phyloP scores from a whole-genome alignment of 2,329 filamentous ascomycete species.

The Rutstroemia sp. region DNA sequence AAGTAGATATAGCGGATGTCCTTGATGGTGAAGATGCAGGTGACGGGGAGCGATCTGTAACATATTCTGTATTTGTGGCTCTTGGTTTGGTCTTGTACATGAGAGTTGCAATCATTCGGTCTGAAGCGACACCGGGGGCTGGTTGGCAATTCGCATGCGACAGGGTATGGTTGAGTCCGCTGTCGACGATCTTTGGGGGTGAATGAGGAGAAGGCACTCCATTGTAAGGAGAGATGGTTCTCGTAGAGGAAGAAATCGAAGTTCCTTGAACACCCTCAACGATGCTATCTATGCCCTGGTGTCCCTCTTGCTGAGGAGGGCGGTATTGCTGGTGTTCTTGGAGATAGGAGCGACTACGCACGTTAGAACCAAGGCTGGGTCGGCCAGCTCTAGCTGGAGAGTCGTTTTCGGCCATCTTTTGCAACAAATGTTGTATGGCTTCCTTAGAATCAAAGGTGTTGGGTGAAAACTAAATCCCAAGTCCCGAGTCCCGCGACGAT shows the following conservation, averaged over 20 bases:
- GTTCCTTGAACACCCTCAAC: slow-evolving; percentile 46
- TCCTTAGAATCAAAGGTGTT: too few relatives aligned
- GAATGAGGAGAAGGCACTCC: slow-evolving; percentile 53
- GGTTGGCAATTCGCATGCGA: slow-evolving; percentile 58
- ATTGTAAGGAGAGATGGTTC: slow-evolving; percentile 44
- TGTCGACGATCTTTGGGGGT: slow-evolving; percentile 54
- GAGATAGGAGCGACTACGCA: slow-evolving; percentile 55
- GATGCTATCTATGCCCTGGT: slow-evolving; percentile 57
- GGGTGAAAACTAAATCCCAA: too few relatives aligned
- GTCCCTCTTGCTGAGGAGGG: slow-evolving; percentile 43
- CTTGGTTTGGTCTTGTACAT: slow-evolving; percentile 48
- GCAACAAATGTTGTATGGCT: not conserved
- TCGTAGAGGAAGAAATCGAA: slow-evolving; percentile 33
- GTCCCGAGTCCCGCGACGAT: too few relatives aligned
- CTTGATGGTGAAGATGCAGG: slow-evolving; percentile 17
- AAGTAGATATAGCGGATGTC: slow-evolving; percentile 5
- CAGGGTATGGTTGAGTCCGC: slow-evolving; percentile 53
- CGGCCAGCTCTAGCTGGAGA: slow-evolving; percentile 16
- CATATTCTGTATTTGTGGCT: slow-evolving; percentile 31
- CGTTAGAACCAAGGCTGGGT: slow-evolving; percentile 29
- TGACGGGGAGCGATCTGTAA: slow-evolving; percentile 31
- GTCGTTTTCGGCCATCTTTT: slow-evolving; percentile 1
- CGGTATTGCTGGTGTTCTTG: slow-evolving; percentile 58
- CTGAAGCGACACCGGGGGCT: slow-evolving; percentile 37
- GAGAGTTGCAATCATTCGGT: slow-evolving; percentile 53